phyloP scores from a whole-genome alignment of 768 basidiomycete species.

The Mycena capillaripes region DNA sequence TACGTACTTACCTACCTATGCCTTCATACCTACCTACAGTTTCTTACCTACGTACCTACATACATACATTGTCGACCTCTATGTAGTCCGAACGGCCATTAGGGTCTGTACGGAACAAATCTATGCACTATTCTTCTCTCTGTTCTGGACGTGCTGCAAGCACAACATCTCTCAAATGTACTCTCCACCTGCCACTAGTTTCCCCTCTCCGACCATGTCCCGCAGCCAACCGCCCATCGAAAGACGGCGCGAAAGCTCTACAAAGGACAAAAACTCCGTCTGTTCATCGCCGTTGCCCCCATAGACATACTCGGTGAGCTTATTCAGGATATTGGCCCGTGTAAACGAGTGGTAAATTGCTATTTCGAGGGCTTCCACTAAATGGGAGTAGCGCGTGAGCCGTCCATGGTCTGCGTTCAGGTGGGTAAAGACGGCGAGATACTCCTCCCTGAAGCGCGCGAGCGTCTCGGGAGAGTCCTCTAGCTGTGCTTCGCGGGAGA shows the following conservation, averaged over 20 bases:
- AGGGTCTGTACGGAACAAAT: background rate
- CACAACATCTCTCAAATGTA: background rate
- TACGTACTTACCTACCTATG: slow-evolving; percentile 18
- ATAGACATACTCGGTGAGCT: slow-evolving; percentile 13
- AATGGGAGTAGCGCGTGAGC: slow-evolving; percentile 15
- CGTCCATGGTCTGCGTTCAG: slow-evolving; percentile 5
- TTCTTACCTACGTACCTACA: background rate
- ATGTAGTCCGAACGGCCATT: slow-evolving; percentile 8
- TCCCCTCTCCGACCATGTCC: slow-evolving; percentile 13
- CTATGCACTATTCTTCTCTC: background rate
- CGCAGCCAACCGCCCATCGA: background rate
- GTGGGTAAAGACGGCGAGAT: slow-evolving; percentile 5
- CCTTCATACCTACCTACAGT: background rate
- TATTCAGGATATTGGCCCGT: background rate
- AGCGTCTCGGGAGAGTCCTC: slow-evolving; percentile 16
- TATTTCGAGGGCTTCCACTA: slow-evolving; percentile 11
- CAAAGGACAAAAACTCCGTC: background rate
- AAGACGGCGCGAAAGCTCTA: slow-evolving; percentile 2
- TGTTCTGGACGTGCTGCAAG: too few relatives aligned
- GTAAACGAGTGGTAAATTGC: background rate
- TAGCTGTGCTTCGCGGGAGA: slow-evolving; percentile 14
- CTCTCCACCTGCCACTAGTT: slow-evolving; percentile 4
- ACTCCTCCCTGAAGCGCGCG: slow-evolving; percentile 21
- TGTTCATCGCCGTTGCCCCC: slow-evolving; percentile 4
- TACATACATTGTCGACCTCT: background rate